phyloP scores from a whole-genome alignment of 1,139 yeast species.

The Eremothecium coryli region DNA sequence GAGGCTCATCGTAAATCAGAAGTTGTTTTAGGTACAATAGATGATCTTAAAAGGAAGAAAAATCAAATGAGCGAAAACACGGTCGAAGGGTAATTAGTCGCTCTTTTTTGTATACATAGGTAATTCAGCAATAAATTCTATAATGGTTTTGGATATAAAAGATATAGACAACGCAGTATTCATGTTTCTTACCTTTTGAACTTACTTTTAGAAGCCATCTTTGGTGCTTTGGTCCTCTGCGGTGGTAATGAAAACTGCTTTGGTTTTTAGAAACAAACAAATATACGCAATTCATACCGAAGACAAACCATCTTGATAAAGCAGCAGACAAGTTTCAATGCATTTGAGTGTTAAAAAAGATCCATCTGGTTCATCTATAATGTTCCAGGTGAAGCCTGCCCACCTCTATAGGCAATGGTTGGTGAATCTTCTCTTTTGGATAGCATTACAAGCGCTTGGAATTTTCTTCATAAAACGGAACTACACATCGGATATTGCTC shows the following conservation, averaged over 20 bases:
- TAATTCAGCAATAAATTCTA: not conserved
- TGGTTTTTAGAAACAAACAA: no score
- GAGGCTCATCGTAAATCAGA: constrained; percentile 56
- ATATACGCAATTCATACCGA: no score
- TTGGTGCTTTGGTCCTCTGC: no score
- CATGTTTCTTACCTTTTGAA: no score
- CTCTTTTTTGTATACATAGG: not conserved
- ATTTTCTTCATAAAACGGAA: not conserved
- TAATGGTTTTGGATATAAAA: no score
- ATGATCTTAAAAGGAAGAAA: constrained; percentile 35
- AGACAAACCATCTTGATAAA: no score
- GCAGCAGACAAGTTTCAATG: no score
- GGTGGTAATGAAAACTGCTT: no score
- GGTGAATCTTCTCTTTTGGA: not conserved
- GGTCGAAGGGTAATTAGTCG: not conserved
- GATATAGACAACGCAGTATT: no score
- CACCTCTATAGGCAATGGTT: constrained; percentile 2
- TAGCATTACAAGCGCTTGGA: not conserved
- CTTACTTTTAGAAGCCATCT: no score
- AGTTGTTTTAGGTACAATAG: constrained; percentile 57
- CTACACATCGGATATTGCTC: no score
- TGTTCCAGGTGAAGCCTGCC: not conserved
- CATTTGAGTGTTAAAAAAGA: constrained; percentile 1
- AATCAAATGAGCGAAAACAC: constrained; percentile 20
- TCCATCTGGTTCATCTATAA: not conserved